Evolutionary conservation across 2,329 filamentous ascomycete genomes (phyloP).

Genomic region (Exophiala calicioides): DNA sequence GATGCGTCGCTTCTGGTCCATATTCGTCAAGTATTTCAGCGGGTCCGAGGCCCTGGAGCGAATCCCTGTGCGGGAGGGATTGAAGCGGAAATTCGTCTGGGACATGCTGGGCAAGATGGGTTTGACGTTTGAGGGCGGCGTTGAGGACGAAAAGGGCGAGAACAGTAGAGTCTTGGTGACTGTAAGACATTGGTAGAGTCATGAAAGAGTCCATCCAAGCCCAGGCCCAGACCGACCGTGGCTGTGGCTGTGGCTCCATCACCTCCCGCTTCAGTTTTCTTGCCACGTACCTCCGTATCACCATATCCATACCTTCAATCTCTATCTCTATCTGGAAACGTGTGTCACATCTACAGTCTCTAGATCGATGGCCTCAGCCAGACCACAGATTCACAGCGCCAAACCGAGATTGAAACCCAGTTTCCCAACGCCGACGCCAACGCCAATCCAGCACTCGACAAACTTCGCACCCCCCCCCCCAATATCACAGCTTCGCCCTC

Average conservation of each 20-base stretch:
- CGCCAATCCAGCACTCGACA: too few relatives aligned
- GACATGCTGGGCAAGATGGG: slow-evolving; percentile 64
- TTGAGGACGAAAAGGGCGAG: slow-evolving; percentile 26
- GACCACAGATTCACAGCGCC: too few relatives aligned
- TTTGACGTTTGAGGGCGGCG: slow-evolving; percentile 39
- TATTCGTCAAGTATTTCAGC: slow-evolving; percentile 83
- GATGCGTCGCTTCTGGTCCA: slow-evolving; percentile 67
- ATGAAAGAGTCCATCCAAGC: neutral
- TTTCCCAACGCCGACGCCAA: too few relatives aligned
- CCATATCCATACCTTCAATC: neutral
- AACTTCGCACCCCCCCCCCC: too few relatives aligned
- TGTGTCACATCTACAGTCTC: too few relatives aligned
- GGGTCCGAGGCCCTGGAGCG: slow-evolving; percentile 82
- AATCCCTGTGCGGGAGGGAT: slow-evolving; percentile 78
- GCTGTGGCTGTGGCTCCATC: neutral
- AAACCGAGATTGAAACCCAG: too few relatives aligned
- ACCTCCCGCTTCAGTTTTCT: neutral
- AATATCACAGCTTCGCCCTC: slow-evolving; percentile 9
- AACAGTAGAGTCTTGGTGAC: slow-evolving; percentile 27
- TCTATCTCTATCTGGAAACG: too few relatives aligned
- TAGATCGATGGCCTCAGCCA: too few relatives aligned
- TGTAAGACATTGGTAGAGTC: slow-evolving; percentile 27
- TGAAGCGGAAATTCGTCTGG: slow-evolving; percentile 72
- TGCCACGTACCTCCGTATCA: too few relatives aligned
- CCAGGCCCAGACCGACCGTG: slow-evolving; percentile 3